These are phyloP conservation scores for Trypanosoma brucei DNA, from an alignment of 208 protist genomes.

Conservation along the genomic window DNA sequence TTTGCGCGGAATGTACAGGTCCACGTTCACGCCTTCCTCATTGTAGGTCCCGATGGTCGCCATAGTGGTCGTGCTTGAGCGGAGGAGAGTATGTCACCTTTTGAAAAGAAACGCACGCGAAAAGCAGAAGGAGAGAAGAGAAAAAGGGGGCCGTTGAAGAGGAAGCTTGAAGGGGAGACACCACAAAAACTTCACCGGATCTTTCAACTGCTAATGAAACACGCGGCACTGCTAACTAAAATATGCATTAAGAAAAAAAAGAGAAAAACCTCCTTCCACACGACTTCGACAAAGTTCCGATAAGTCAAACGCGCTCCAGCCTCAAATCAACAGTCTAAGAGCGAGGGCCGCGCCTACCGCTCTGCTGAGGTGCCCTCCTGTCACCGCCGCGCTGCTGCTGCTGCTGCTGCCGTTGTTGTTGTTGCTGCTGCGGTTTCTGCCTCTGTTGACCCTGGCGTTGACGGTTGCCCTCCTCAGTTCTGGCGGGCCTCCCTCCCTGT, in stretches of 20 bases:
- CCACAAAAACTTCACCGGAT: too few species aligned
- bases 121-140: neutral
- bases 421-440: slow-evolving; percentile 2
- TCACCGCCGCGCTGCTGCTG: slow-evolving; percentile 3
- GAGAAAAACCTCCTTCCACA: neutral
- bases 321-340: slow-evolving; percentile 8
- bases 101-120: neutral
- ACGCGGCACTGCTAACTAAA: too few species aligned
- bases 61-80: slow-evolving; percentile 32
- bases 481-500: slow-evolving; percentile 6
- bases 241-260: neutral
- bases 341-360: neutral
- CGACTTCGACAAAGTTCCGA: neutral
- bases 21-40: slow-evolving; percentile 87
- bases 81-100: slow-evolving; percentile 4
- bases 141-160: neutral
- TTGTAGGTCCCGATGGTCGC: slow-evolving; percentile 86
- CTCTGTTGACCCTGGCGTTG: neutral
- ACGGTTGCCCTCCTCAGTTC: slow-evolving; percentile 12
- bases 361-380: slow-evolving; percentile 7
- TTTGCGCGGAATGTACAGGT: slow-evolving; percentile 95
- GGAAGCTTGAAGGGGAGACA: too few species aligned
- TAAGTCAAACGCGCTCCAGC: neutral
- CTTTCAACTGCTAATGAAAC: too few species aligned
- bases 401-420: slow-evolving; percentile 14